These are phyloP conservation scores for Jamesozyma hellenica DNA, from an alignment of 805 yeast genomes.

Conservation along the genomic window DNA sequence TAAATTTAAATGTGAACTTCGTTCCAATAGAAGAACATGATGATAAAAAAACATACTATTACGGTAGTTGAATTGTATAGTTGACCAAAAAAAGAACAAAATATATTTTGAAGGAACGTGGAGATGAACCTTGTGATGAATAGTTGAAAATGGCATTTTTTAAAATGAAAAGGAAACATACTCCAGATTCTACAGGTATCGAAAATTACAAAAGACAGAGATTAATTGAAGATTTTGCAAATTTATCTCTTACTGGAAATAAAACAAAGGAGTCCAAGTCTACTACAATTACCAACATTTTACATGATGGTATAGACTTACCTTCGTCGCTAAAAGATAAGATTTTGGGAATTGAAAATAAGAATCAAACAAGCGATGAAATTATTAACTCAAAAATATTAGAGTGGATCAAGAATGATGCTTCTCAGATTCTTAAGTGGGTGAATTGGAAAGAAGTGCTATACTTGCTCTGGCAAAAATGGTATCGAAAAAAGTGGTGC, in stretches of 20 bases:
- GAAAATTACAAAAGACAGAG: conserved; percentile 28
- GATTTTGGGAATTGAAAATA: not conserved
- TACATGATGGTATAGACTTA: conserved; percentile 5
- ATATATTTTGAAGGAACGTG: no score
- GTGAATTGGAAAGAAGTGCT: conserved; percentile 12
- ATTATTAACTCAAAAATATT: conserved; percentile 18
- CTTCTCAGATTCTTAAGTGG: conserved; percentile 26
- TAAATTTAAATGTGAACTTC: no score
- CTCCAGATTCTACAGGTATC: conserved; percentile 20
- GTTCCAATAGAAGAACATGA: no score
- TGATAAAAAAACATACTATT: no score
- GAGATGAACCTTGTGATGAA: no score
- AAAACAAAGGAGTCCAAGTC: not conserved
- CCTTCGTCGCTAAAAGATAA: conserved; percentile 6
- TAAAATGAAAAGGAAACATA: conserved; percentile 22
- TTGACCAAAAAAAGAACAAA: no score
- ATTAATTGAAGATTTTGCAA: conserved; percentile 27
- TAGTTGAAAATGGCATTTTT: conserved; percentile 5
- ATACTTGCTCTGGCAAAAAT: conserved; percentile 24
- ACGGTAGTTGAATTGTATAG: no score
- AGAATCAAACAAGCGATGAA: conserved; percentile 3
- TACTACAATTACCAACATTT: conserved; percentile 2
- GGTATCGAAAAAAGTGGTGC: conserved; percentile 17
- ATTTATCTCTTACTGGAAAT: conserved; percentile 14
- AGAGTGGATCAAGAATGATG: conserved; percentile 18